These are phyloP conservation scores for Lichtheimia ornata DNA, from an alignment of 371 early-diverging fungal genomes.

Conservation along the genomic window DNA sequence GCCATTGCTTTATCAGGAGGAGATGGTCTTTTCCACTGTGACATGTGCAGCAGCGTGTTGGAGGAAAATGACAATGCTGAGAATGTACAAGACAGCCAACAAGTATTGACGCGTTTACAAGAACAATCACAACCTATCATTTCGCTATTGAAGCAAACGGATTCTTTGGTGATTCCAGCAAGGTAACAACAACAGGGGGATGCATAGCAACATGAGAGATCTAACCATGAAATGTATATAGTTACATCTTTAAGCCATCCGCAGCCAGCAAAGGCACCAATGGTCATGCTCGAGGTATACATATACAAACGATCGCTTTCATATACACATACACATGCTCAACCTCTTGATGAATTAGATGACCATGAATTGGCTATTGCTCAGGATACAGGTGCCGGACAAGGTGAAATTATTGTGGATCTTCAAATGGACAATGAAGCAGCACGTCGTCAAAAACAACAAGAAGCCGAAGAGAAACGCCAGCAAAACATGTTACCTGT, in stretches of 20 bases:
- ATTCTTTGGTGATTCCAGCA: slow-evolving; percentile 69
- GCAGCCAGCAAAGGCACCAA: slow-evolving; percentile 21
- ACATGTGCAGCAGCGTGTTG: slow-evolving; percentile 60
- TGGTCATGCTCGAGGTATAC: slow-evolving; percentile 26
- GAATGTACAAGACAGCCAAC: slow-evolving; percentile 52
- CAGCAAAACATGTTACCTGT: slow-evolving; percentile 81
- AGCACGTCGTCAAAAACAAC: slow-evolving; percentile 65
- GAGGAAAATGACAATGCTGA: slow-evolving; percentile 71
- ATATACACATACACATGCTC: not conserved
- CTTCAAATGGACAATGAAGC: slow-evolving; percentile 78
- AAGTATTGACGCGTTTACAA: slow-evolving; percentile 56
- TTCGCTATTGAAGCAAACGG: slow-evolving; percentile 80
- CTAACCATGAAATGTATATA: slow-evolving; percentile 8
- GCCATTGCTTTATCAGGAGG: slow-evolving; percentile 54
- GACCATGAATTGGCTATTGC: slow-evolving; percentile 69
- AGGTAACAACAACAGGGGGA: slow-evolving; percentile 26
- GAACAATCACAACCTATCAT: slow-evolving; percentile 83
- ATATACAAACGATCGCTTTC: not conserved
- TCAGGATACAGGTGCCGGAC: slow-evolving; percentile 71
- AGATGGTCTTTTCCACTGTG: slow-evolving; percentile 61
- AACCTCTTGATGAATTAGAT: slow-evolving; percentile 12
- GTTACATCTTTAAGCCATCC: slow-evolving; percentile 48
- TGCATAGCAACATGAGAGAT: not conserved
- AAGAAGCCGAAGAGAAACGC: slow-evolving; percentile 73
- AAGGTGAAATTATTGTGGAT: slow-evolving; percentile 78